A percentile compares a stretch with the other conserved stretches of the same genome.
Conservation (phyloP, 1,284 basidiomycete genomes). For the Pseudozyma flocculosa region DNA sequence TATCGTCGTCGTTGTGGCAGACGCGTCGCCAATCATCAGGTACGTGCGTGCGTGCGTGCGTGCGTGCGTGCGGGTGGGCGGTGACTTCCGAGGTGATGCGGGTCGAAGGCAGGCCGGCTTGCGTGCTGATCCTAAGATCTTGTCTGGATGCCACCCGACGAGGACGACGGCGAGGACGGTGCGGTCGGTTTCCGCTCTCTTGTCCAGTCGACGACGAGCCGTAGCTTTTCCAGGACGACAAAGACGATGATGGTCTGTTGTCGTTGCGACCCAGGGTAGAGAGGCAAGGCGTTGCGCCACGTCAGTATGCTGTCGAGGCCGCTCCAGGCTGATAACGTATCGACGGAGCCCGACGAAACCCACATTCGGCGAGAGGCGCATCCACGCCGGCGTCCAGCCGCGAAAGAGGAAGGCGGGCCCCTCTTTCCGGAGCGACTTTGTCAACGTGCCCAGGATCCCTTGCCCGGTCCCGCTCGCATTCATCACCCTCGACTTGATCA, state of each 20-base stretch:
- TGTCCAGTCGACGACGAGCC: conserved; percentile 43
- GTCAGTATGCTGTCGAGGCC: no score
- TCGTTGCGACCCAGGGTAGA: conserved; percentile 2
- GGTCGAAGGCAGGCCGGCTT: no score
- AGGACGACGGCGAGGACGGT: no score
- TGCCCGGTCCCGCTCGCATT: conserved; percentile 32
- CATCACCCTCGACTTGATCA: conserved; percentile 63
- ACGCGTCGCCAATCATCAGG: no score
- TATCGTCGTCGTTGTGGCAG: no score
- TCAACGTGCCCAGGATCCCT: conserved; percentile 31
- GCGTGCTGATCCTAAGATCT: no score
- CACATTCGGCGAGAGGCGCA: conserved; percentile 48
- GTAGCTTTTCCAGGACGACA: conserved; percentile 51
- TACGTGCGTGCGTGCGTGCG: no score
- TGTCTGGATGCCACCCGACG: neutral
- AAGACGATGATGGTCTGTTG: conserved; percentile 52
- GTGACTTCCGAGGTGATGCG: no score
- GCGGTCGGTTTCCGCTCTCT: neutral
- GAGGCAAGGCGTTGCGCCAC: neutral
- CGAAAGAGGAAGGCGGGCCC: conserved; percentile 63
- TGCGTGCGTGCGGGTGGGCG: no score
- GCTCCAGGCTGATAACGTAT: no score
- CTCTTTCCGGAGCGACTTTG: conserved; percentile 49
- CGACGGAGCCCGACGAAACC: no score
- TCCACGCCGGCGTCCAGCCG: conserved; percentile 65